phyloP scores from a whole-genome alignment of 2,329 filamentous ascomycete species.

The Alternaria brassicae region DNA sequence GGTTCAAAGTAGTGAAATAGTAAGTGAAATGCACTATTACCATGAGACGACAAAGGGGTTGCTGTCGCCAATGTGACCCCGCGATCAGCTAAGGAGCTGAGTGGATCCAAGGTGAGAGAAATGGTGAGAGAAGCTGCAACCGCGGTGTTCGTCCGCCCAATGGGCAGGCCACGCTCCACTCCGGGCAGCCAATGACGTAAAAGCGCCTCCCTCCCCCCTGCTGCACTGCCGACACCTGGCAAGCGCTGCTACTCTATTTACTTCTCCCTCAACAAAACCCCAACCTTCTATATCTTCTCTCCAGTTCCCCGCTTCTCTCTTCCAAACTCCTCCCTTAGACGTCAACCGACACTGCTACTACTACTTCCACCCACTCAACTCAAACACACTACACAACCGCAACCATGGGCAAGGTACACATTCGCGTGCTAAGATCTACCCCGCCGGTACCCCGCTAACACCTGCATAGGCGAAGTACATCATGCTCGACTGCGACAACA shows the following conservation, averaged over 20 bases:
- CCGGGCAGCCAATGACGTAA: conserved; percentile 33
- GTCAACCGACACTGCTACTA: conserved; percentile 30
- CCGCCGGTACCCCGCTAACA: conserved; percentile 32
- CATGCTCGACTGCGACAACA: conserved; percentile 76
- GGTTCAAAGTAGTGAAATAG: neutral
- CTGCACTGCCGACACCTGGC: conserved; percentile 35
- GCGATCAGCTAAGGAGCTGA: neutral
- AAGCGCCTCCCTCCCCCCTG: conserved; percentile 18
- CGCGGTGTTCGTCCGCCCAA: conserved; percentile 15
- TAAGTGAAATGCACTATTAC: neutral
- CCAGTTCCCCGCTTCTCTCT: conserved; percentile 11
- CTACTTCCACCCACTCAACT: conserved; percentile 13
- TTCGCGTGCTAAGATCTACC: conserved; percentile 13
- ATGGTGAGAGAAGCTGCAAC: conserved; percentile 11
- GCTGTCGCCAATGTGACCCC: neutral
- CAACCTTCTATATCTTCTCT: conserved; percentile 15
- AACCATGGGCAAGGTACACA: conserved; percentile 44
- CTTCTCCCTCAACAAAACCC: conserved; percentile 31
- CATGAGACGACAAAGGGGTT: neutral
- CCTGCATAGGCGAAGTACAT: conserved; percentile 55
- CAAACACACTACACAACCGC: conserved; percentile 19
- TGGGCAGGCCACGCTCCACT: conserved; percentile 18
- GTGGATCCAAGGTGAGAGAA: conserved; percentile 12
- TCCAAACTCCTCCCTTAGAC: neutral
- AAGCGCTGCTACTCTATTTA: conserved; percentile 36